phyloP scores from a whole-genome alignment of 108 stramenopile genomes.

The Seminavis robusta region DNA sequence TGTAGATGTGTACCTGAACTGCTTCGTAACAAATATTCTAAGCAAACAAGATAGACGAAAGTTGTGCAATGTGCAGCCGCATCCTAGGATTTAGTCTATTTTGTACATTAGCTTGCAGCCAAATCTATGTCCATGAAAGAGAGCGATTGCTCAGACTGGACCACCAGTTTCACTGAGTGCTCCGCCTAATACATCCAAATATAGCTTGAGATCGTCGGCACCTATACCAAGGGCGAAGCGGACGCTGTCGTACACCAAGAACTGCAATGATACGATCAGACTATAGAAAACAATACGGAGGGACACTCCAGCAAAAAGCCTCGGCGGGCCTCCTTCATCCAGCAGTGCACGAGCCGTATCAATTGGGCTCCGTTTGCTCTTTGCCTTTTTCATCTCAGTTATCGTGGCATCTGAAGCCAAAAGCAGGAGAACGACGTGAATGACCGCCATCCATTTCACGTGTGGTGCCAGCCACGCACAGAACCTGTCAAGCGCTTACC shows the following conservation, averaged over 20 bases:
- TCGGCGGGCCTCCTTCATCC: conserved; percentile 35
- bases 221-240: conserved; percentile 66
- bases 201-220: conserved; percentile 69
- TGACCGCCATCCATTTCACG: too few species aligned
- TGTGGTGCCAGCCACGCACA: too few species aligned
- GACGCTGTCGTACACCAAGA: conserved; percentile 69
- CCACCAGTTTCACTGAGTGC: conserved; percentile 29
- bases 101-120: too few species aligned
- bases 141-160: too few species aligned
- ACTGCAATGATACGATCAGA: conserved; percentile 59
- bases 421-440: too few species aligned
- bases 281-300: conserved; percentile 67
- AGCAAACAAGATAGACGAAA: too few species aligned
- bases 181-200: conserved; percentile 67
- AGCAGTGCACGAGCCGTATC: conserved; percentile 36
- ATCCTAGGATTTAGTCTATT: too few species aligned
- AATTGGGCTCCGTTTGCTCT: conserved; percentile 46
- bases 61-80: too few species aligned
- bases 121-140: too few species aligned
- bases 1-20: too few species aligned
- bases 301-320: conserved; percentile 47
- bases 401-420: conserved; percentile 52
- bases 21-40: too few species aligned
- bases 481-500: too few species aligned
- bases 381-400: conserved; percentile 68